phyloP scores from a whole-genome alignment of 1,139 yeast genomes.

The Candida gigantensis region DNA sequence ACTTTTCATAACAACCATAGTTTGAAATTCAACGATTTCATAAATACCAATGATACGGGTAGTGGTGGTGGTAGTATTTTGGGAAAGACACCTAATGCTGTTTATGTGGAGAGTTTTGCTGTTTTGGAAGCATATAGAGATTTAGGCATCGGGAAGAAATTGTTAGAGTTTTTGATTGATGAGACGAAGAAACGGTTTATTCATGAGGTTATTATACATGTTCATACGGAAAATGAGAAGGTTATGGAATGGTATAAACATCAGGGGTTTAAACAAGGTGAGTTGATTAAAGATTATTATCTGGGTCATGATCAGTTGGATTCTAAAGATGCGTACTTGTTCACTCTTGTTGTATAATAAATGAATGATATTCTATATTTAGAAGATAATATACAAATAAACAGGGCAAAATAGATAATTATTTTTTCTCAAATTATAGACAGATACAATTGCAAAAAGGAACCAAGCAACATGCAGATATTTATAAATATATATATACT shows the following conservation, averaged over 20 bases:
- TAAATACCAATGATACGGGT: conserved; percentile 21
- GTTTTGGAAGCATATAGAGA: conserved; percentile 63
- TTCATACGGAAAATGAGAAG: conserved; percentile 46
- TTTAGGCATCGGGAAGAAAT: conserved; percentile 61
- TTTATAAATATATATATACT: no score
- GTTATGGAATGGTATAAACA: conserved; percentile 58
- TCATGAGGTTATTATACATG: conserved; percentile 62
- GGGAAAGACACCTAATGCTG: conserved; percentile 46
- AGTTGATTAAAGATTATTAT: conserved; percentile 50
- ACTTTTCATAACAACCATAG: conserved; percentile 33
- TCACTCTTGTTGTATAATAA: conserved; percentile 30
- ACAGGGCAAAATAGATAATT: no score
- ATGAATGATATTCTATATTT: conserved; percentile 3
- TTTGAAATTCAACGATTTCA: conserved; percentile 23
- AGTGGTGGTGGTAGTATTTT: no score
- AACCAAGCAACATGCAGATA: neutral
- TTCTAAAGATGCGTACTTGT: conserved; percentile 46
- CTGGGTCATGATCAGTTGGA: conserved; percentile 46
- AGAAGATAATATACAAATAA: conserved; percentile 4
- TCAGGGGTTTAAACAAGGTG: conserved; percentile 54
- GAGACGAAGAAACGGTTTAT: conserved; percentile 54
- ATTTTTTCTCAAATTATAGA: no score
- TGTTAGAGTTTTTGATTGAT: conserved; percentile 55
- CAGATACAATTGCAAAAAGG: neutral
- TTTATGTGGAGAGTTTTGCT: conserved; percentile 66